A percentile compares a stretch with the other conserved stretches of the same genome.
Evolutionary conservation across 805 yeast genomes (phyloP).

Genomic region (Ogataea trehaloabstinens): DNA sequence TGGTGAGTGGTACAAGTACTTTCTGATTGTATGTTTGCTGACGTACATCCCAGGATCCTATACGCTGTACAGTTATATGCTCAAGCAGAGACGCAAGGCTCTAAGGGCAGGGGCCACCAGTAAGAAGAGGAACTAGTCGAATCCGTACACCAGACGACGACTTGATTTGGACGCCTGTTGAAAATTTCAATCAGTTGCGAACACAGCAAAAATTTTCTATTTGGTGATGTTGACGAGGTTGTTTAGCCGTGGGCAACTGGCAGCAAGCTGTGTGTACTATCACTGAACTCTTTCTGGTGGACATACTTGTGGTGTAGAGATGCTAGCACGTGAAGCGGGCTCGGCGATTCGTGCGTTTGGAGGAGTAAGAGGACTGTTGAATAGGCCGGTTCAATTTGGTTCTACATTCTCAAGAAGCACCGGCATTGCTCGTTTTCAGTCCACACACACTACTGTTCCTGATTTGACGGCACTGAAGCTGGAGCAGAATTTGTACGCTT

Average conservation of each 20-base stretch:
- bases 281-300: no score
- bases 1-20: constrained; percentile 51
- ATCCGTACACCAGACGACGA: constrained; percentile 1
- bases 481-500: constrained; percentile 72
- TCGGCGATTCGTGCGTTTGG: not conserved
- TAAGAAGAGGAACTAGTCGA: constrained; percentile 6
- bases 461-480: constrained; percentile 64
- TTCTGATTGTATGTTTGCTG: constrained; percentile 55
- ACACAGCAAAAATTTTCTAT: no score
- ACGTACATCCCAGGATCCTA: constrained; percentile 87
- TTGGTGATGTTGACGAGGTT: no score
- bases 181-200: not conserved
- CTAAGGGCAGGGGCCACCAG: constrained; percentile 46
- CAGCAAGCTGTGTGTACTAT: no score
- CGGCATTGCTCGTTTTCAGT: no score
- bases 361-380: not conserved
- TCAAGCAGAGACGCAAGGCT: constrained; percentile 80
- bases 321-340: no score
- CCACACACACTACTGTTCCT: no score
- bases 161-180: not conserved
- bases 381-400: not conserved
- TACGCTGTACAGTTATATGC: constrained; percentile 81
- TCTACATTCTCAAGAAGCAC: no score
- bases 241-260: no score
- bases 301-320: no score